These are phyloP conservation scores for Brassica napus DNA, from an alignment of 345 rosid genomes.

Conservation along the genomic window Da-Ae NC_063442.1:40920001-40920500, in stretches of 20 bases:
- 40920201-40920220: slow-evolving; percentile 30
- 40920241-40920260: slow-evolving; percentile 28
- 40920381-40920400: slow-evolving; percentile 35
- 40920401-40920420: slow-evolving; percentile 27
- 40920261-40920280: slow-evolving; percentile 40
- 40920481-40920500: slow-evolving; percentile 5
- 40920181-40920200: slow-evolving; percentile 29
- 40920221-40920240: slow-evolving; percentile 38
- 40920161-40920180: slow-evolving; percentile 25
- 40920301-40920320: neutral
- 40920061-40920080: slow-evolving; percentile 38
- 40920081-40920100: slow-evolving; percentile 34
- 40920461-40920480: slow-evolving; percentile 33
- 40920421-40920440: slow-evolving; percentile 32
- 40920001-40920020: slow-evolving; percentile 17
- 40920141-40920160: neutral
- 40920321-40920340: neutral
- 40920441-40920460: slow-evolving; percentile 34
- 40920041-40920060: slow-evolving; percentile 28
- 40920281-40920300: slow-evolving; percentile 2
- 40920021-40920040: slow-evolving; percentile 35
- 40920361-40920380: slow-evolving; percentile 29
- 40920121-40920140: neutral
- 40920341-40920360: slow-evolving; percentile 42
- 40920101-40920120: neutral